Percentiles rank a stretch among this genome's conserved stretches.
Evolutionary conservation across 805 yeast genomes (phyloP).

Genomic region (Starmerella ratchasimensis): DNA sequence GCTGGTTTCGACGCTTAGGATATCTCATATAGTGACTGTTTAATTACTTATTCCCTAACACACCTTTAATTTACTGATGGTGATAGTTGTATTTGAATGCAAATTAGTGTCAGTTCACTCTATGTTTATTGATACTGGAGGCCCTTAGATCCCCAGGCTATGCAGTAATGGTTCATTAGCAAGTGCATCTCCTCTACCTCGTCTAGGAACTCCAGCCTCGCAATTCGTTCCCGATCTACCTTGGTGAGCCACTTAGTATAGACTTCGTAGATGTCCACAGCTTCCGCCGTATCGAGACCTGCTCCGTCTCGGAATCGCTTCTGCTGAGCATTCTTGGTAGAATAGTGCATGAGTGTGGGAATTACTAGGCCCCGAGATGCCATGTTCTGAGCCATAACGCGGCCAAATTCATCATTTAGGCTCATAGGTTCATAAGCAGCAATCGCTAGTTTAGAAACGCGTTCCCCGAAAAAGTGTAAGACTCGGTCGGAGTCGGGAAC

Average conservation of each 20-base stretch:
- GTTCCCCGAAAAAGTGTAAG: slow-evolving; percentile 31
- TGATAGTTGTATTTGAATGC: background rate
- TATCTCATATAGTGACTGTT: background rate
- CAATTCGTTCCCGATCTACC: slow-evolving; percentile 34
- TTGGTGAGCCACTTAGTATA: slow-evolving; percentile 33
- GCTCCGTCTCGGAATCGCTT: slow-evolving; percentile 26
- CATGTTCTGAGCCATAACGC: slow-evolving; percentile 52
- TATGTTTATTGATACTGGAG: too few relatives aligned
- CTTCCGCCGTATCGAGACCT: slow-evolving; percentile 26
- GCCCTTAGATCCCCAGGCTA: slow-evolving; percentile 26
- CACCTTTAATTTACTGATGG: background rate
- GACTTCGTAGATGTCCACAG: slow-evolving; percentile 33
- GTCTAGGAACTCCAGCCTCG: slow-evolving; percentile 50
- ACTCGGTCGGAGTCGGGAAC: slow-evolving; percentile 37
- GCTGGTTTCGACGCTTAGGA: slow-evolving; percentile 15
- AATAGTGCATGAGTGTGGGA: slow-evolving; percentile 42
- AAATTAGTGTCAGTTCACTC: too few relatives aligned
- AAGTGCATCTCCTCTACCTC: slow-evolving; percentile 60
- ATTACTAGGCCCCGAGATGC: slow-evolving; percentile 46
- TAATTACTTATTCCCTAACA: background rate
- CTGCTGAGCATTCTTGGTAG: slow-evolving; percentile 33
- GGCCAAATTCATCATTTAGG: slow-evolving; percentile 48
- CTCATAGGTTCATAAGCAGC: slow-evolving; percentile 60
- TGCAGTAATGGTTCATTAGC: slow-evolving; percentile 47
- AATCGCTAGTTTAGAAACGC: slow-evolving; percentile 26